These are phyloP conservation scores for Ustilaginoidea virens DNA, from an alignment of 2,329 filamentous ascomycete species.

Conservation along the genomic window DNA sequence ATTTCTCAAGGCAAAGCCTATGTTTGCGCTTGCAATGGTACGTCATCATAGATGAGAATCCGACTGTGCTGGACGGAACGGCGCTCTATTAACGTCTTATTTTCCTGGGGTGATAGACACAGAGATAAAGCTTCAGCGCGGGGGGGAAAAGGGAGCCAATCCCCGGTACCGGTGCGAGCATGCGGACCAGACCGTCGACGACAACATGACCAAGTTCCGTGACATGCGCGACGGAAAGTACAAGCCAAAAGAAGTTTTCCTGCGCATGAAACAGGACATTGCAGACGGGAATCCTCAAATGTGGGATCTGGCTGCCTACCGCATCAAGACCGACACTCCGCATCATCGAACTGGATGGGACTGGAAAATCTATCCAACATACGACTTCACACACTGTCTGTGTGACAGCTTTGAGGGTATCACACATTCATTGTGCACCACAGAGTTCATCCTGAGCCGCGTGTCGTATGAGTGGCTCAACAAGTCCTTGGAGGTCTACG, in stretches of 20 bases:
- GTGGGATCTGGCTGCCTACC: conserved; percentile 91
- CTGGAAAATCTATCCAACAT: conserved; percentile 92
- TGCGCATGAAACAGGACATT: conserved; percentile 88
- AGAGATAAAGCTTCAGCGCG: conserved; percentile 76
- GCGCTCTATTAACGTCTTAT: no score
- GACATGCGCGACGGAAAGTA: conserved; percentile 89
- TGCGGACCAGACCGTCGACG: conserved; percentile 55
- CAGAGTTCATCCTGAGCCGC: conserved; percentile 72
- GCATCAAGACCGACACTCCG: conserved; percentile 48
- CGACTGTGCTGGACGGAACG: no score
- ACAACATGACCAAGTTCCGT: conserved; percentile 68
- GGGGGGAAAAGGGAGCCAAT: conserved; percentile 49
- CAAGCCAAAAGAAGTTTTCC: conserved; percentile 63
- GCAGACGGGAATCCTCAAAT: conserved; percentile 78
- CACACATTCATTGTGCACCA: conserved; percentile 84
- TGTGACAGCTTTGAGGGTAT: conserved; percentile 91
- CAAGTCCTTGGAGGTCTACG: conserved; percentile 65
- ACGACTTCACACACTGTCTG: conserved; percentile 82
- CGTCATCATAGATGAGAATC: no score
- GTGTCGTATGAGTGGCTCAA: conserved; percentile 87
- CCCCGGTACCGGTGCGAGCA: conserved; percentile 69
- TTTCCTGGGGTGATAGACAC: no score
- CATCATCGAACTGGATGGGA: conserved; percentile 67
- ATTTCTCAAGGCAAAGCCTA: conserved; percentile 55
- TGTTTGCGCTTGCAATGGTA: conserved; percentile 72